Evolutionary conservation across 805 yeast genomes (phyloP), one percentile per base, ranked within the genome.

Genomic region (Metschnikowia hibisci): DNA sequence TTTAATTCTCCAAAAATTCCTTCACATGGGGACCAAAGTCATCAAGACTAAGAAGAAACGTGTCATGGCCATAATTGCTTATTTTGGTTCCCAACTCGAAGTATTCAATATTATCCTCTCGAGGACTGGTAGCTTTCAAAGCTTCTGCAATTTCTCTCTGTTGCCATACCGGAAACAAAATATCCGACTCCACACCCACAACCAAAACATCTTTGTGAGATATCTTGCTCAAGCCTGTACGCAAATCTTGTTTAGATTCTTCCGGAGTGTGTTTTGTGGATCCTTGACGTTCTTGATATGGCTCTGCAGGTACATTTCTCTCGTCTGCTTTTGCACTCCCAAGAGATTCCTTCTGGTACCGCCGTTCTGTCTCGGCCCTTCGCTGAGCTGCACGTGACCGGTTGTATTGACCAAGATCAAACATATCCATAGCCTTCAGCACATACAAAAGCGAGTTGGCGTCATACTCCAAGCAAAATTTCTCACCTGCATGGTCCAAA

Each of bases 361-460:
- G 41, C 6, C 55, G 44, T 49, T 64, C 64, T 7, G 78, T 66
- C 46, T 62, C 66, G 12, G 39, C 20, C 50, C 84, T 65, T 27
- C 71, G 67, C 3, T 51, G 48, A 1, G 27, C 27, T 1, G 87
- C 84, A 41, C 66, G 63, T 0, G 53, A 33, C 49, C 80, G 63
- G 55, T 77, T 78, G 6, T 56, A 53, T 2, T 43, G 40, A 4
- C 96, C 84, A 54, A 90, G 66, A 59, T 90, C 96, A 63, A 90
- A 90, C 57, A 90, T 66, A 61, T 90, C 97, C 97, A 90, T 90
- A 1, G 96, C 96, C 63, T 90, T 90, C 47, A 90, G 84, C 10
- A 90, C 79, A 61, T 90, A 89, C 39, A 89, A 71, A 53, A 90
- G 74, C 4, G 96, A 88, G 61, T 89, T 89, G 28, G 97, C 85